A percentile compares a stretch with the other conserved stretches of the same genome.
Conservation (phyloP, 805 yeast genomes). For the Monosporozyma aerobia region DNA sequence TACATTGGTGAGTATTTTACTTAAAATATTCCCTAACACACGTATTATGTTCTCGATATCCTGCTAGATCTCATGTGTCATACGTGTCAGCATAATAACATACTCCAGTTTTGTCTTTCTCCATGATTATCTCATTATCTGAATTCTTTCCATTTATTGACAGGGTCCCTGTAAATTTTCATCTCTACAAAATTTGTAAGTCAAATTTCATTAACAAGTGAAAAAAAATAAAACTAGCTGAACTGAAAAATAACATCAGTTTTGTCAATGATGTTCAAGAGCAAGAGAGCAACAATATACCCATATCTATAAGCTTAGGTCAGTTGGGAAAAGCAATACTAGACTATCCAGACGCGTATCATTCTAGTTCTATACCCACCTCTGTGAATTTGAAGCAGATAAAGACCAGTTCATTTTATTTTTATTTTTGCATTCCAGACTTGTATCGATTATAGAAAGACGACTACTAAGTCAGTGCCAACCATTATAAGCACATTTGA, state of each 20-base stretch:
- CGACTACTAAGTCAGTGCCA: neutral
- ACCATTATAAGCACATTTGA: neutral
- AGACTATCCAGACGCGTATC: neutral
- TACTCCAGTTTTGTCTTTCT: neutral
- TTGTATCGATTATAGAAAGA: neutral
- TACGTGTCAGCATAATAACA: neutral
- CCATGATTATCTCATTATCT: neutral
- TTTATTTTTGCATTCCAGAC: neutral
- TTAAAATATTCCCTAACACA: too few species aligned
- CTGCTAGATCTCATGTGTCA: neutral
- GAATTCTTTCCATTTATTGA: neutral
- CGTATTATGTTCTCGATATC: neutral
- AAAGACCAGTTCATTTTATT: neutral
- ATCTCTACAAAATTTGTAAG: neutral
- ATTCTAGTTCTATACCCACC: neutral
- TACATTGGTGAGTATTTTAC: neutral
- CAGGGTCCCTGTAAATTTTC: neutral
- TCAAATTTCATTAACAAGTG: neutral
- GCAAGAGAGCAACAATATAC: neutral
- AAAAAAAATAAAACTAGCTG: neutral
- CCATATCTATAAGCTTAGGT: neutral
- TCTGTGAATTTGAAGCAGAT: neutral
- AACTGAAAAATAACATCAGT: neutral
- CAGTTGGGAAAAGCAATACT: neutral
- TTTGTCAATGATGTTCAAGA: neutral